Conservation (phyloP, 768 basidiomycete genomes). For the Boletellus emodensis region DNA sequence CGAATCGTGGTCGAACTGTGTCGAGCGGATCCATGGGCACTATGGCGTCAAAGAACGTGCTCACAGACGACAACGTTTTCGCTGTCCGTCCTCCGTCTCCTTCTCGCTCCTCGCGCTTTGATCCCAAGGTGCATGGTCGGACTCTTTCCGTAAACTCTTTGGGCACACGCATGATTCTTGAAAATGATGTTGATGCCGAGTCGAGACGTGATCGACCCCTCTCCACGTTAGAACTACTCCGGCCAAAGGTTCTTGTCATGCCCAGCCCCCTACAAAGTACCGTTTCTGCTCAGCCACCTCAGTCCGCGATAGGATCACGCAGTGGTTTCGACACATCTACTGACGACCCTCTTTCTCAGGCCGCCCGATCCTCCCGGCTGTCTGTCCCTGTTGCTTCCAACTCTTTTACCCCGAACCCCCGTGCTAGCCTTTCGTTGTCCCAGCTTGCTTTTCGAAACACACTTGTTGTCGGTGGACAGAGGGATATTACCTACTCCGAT, state of each 20-base stretch:
- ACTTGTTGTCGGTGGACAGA: slow-evolving; percentile 62
- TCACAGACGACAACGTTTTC: slow-evolving; percentile 59
- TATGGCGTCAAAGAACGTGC: slow-evolving; percentile 28
- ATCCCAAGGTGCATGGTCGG: slow-evolving; percentile 71
- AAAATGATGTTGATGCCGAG: slow-evolving; percentile 43
- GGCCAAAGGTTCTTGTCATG: slow-evolving; percentile 94
- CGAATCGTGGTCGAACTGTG: slow-evolving; percentile 33
- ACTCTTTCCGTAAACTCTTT: slow-evolving; percentile 63
- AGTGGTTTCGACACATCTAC: slow-evolving; percentile 61
- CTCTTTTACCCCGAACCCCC: slow-evolving; percentile 76
- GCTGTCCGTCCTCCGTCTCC: slow-evolving; percentile 61
- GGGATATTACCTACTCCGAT: slow-evolving; percentile 59
- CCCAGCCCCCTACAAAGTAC: slow-evolving; percentile 75
- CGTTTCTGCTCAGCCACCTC: slow-evolving; percentile 31
- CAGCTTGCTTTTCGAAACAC: slow-evolving; percentile 86
- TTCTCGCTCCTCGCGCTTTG: slow-evolving; percentile 66
- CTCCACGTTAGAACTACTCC: slow-evolving; percentile 74
- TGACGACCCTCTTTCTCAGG: slow-evolving; percentile 75
- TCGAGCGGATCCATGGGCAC: slow-evolving; percentile 49
- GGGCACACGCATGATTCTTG: slow-evolving; percentile 60
- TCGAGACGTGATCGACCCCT: slow-evolving; percentile 50
- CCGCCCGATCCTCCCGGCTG: slow-evolving; percentile 56
- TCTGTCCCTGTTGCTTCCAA: slow-evolving; percentile 48
- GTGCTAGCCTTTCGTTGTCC: slow-evolving; percentile 65
- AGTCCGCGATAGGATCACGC: slow-evolving; percentile 34